Base-by-base conservation (phyloP, 768 basidiomycete species). In the Tricholoma sp. region DNA sequence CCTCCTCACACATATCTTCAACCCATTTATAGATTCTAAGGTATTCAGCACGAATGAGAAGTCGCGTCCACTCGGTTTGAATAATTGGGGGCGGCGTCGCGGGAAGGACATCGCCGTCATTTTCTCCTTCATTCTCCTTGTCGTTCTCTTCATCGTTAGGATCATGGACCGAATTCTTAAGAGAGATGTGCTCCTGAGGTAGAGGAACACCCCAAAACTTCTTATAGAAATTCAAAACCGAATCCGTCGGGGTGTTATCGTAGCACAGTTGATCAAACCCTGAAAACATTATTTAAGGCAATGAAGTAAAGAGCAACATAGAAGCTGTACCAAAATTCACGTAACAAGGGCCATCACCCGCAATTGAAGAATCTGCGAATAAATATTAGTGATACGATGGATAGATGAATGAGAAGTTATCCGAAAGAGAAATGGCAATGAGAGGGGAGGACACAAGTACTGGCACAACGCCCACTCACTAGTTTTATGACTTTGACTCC, bases 31-130 rank as follows among this genome's bases (percentile, higher is more conserved):
- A 57, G 51, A 52, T 45, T 52, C 56, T 52, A 47, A 57, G 41
- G 56, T 57, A 57, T 52, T 57, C 56, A 52, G 56, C 56, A 52
- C 52, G 24, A 57, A 57, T 51, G 39, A 48, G 42, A 57, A 45
- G 32, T 52, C 28, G 42, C 20, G 7, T 18, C 41, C 42, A 52
- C 0, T 20, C 18, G 18, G 42, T 36, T 4, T 57, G 51, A 52
- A 57, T 50, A 17, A 51, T 57, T 53, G 42, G 56, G 56, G 56
- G 41, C 45, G 8, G 45, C 12, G 9, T 47, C n/a, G n/a, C 11
- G 24, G 24, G 44, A 47, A 29, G 45, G 12, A 47, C 28, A 29
- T 47, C 28, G 13, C 45, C 28, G 3, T 9, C 28, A 47, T 47
- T 47, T 28, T 47, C 45, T 29, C 45, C 42, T 44, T 6, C 45